Base-by-base conservation (phyloP, 2,329 filamentous ascomycete genomes). In the Colletotrichum paranaense region DNA sequence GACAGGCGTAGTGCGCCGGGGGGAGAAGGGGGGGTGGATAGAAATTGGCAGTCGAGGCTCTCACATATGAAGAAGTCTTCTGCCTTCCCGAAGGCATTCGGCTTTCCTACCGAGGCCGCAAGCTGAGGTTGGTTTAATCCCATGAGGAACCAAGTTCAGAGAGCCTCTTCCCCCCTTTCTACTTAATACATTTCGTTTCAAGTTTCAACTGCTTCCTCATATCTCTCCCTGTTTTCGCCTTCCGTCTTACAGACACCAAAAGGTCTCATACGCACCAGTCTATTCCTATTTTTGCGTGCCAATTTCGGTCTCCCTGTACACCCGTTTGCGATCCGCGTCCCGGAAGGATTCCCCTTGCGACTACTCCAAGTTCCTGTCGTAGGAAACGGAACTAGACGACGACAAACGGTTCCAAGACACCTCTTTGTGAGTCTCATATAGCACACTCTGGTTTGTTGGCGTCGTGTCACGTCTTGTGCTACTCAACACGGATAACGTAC, bases 391-490 rank as follows among this genome's bases (percentile, higher is more conserved):
- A 30, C 35, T 16, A 26, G 24, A 26, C 5, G 5, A 55, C 30
- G 53, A 32, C 59, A 69, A 69, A 72, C 66, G 46, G 49, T n/a
- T 38, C 24, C 4, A 8, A 28, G 14, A 56, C 32, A n/a, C 49
- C 26, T 22, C 24, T 12, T 42, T 38, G 42, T 30, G 14, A 59
- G 46, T 56, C n/a, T 64, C 53, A 59, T 28, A 26, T 56, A 64
- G 22, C 28, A 42, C 14, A 53, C 16, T 59, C 53, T 59, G 22
- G 32, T 60, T 72, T 69, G 66, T 72, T 56, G 56, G 42, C 32
- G 35, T 22, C 24, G 38, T 56, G 59, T 30, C 59, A 46, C 66
- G 19, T 35, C 9, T 46, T 55, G 65, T 72, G 57, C 19, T 49
- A 64, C 70, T 11, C 46, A 35, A 35, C 49, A 28, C 38, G 38